These are phyloP conservation scores for Ogataea thermomethanolica DNA, from an alignment of 805 yeast species.

Conservation along the genomic window DNA sequence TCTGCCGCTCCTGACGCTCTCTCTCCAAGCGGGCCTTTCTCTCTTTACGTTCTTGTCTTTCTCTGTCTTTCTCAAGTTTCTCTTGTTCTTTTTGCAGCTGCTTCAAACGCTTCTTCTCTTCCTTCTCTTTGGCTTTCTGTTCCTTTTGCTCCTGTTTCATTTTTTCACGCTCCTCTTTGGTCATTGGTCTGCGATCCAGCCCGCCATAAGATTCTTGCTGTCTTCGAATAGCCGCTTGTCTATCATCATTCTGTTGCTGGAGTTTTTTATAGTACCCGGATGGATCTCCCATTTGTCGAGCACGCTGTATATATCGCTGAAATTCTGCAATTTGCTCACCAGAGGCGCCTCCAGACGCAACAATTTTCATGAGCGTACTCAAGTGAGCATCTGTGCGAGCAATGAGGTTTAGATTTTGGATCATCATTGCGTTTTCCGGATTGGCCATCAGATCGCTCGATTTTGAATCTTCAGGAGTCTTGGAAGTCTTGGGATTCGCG, in stretches of 20 bases:
- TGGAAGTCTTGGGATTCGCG: constrained; percentile 1
- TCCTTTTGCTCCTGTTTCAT: constrained; percentile 21
- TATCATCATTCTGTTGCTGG: constrained; percentile 20
- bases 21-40: constrained; percentile 15
- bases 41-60: constrained; percentile 19
- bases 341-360: constrained; percentile 78
- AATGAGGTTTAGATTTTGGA: constrained; percentile 76
- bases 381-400: constrained; percentile 71
- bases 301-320: constrained; percentile 75
- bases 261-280: constrained; percentile 26
- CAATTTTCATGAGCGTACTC: constrained; percentile 72
- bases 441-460: constrained; percentile 35
- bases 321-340: constrained; percentile 71
- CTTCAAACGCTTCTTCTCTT: constrained; percentile 21
- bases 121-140: constrained; percentile 25
- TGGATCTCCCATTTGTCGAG: constrained; percentile 64
- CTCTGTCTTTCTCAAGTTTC: constrained; percentile 21
- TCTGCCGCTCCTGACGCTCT: constrained; percentile 18
- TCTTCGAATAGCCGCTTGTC: constrained; percentile 7
- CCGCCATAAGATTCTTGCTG: constrained; percentile 19
- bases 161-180: constrained; percentile 21
- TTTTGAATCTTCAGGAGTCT: constrained; percentile 16
- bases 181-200: constrained; percentile 20
- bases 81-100: constrained; percentile 24
- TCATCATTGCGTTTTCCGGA: constrained; percentile 74